Evolutionary conservation across 1,284 basidiomycete species (phyloP).

Genomic region (Moesziomyces sp.): DNA sequence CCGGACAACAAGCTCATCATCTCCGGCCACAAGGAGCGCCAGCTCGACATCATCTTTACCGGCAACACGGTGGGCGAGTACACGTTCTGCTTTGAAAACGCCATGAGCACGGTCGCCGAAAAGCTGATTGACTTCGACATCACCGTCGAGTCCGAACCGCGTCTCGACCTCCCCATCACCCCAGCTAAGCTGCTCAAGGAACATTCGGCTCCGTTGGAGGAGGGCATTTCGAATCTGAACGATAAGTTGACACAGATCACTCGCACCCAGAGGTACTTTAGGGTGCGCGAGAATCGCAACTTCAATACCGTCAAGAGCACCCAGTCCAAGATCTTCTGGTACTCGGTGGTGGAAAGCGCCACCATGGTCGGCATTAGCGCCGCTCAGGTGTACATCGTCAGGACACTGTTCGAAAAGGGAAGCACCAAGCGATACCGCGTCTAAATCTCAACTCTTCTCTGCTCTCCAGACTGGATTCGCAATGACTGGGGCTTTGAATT

Average conservation of each 20-base stretch:
- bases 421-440: slow-evolving; percentile 63
- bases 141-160: slow-evolving; percentile 66
- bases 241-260: slow-evolving; percentile 53
- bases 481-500: no score
- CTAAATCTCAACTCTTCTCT: slow-evolving; percentile 6
- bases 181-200: slow-evolving; percentile 57
- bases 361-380: slow-evolving; percentile 60
- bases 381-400: slow-evolving; percentile 63
- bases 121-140: slow-evolving; percentile 67
- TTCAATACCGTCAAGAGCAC: slow-evolving; percentile 63
- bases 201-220: slow-evolving; percentile 62
- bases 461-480: no score
- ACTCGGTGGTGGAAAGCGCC: slow-evolving; percentile 57
- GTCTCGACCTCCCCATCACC: slow-evolving; percentile 60
- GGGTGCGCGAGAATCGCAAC: slow-evolving; percentile 64
- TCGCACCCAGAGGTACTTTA: slow-evolving; percentile 65
- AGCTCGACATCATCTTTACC: slow-evolving; percentile 96
- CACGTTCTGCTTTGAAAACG: slow-evolving; percentile 97
- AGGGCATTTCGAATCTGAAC: slow-evolving; percentile 52
- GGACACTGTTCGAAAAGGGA: slow-evolving; percentile 60
- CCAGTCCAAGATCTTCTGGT: slow-evolving; percentile 60
- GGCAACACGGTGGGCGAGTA: slow-evolving; percentile 95
- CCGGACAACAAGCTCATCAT: slow-evolving; percentile 87
- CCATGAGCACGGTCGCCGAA: slow-evolving; percentile 68
- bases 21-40: slow-evolving; percentile 85